phyloP scores from a whole-genome alignment of 192 early-diverging fungal genomes.

The Gaertneriomyces semiglobifer region DNA sequence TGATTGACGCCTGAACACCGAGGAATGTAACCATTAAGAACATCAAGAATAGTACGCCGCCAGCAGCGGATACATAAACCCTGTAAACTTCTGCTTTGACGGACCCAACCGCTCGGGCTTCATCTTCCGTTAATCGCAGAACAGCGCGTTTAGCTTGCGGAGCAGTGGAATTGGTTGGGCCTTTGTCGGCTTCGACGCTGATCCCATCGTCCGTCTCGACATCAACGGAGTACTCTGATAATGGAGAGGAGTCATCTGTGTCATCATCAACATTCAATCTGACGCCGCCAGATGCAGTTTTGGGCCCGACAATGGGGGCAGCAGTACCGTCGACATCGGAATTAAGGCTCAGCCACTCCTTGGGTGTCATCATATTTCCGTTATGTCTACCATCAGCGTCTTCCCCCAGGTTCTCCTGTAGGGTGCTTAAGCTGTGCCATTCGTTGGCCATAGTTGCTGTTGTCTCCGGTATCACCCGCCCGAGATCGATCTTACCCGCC shows the following conservation, averaged over 20 bases:
- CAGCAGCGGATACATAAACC: constrained; percentile 41
- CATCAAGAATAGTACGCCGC: constrained; percentile 41
- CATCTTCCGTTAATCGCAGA: constrained; percentile 40
- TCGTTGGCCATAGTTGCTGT: constrained; percentile 1
- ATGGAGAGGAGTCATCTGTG: not conserved
- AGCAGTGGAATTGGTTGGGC: not conserved
- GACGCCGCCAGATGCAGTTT: not conserved
- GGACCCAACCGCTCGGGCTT: constrained; percentile 39
- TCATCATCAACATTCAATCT: constrained; percentile 3
- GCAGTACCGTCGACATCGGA: not conserved
- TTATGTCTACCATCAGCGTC: not conserved
- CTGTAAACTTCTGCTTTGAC: constrained; percentile 41
- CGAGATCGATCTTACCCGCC: constrained; percentile 24
- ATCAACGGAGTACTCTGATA: constrained; percentile 9
- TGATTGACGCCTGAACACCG: constrained; percentile 1
- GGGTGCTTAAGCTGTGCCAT: not conserved
- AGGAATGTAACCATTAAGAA: not conserved
- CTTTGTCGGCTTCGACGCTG: constrained; percentile 13
- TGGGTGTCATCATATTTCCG: too few relatives aligned
- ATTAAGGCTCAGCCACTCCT: too few relatives aligned
- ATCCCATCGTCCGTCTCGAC: constrained; percentile 17
- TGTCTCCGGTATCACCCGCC: not conserved
- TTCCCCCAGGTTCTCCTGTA: not conserved
- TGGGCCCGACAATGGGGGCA: not conserved
- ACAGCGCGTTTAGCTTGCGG: constrained; percentile 6